Evolutionary conservation across 2,329 filamentous ascomycete species (phyloP).

Genomic region (Cladosporium austrohemisphaericum): DNA sequence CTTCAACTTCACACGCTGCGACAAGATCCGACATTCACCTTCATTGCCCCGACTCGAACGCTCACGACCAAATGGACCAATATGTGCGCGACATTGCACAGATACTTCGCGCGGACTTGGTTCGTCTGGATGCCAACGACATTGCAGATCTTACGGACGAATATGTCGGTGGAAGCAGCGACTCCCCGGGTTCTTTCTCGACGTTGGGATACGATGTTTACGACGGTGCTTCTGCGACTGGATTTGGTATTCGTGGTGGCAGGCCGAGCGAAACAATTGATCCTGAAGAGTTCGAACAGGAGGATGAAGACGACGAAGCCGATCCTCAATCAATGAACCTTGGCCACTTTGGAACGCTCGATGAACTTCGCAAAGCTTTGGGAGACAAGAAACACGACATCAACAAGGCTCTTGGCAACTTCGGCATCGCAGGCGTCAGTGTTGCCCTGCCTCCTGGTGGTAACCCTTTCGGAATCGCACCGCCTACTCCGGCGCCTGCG

Average conservation of each 20-base stretch:
- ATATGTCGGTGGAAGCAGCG: slow-evolving; percentile 61
- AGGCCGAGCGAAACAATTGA: slow-evolving; percentile 26
- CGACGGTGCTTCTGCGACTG: slow-evolving; percentile 28
- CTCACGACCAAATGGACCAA: slow-evolving; percentile 51
- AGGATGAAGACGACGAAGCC: slow-evolving; percentile 43
- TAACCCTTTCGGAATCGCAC: slow-evolving; percentile 4
- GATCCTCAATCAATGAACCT: slow-evolving; percentile 29
- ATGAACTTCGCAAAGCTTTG: slow-evolving; percentile 26
- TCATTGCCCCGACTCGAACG: slow-evolving; percentile 54
- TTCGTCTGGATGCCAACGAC: slow-evolving; percentile 66
- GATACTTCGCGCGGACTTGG: slow-evolving; percentile 61
- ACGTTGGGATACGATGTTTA: slow-evolving; percentile 54
- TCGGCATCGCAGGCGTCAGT: slow-evolving; percentile 22
- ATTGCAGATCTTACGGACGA: slow-evolving; percentile 66
- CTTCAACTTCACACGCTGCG: slow-evolving; percentile 22
- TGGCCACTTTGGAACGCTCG: slow-evolving; percentile 15
- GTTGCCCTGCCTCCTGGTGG: slow-evolving; percentile 16
- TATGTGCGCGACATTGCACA: slow-evolving; percentile 62
- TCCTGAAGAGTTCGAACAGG: slow-evolving; percentile 46
- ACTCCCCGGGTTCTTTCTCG: slow-evolving; percentile 44
- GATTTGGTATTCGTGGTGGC: slow-evolving; percentile 4
- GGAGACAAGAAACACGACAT: slow-evolving; percentile 20
- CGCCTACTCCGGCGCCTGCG: not conserved
- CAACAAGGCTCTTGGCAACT: slow-evolving; percentile 22
- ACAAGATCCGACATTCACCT: slow-evolving; percentile 30